These are phyloP conservation scores for Pelargonium nanum DNA, from an alignment of 345 rosid species.

Conservation along the genomic window DNA sequence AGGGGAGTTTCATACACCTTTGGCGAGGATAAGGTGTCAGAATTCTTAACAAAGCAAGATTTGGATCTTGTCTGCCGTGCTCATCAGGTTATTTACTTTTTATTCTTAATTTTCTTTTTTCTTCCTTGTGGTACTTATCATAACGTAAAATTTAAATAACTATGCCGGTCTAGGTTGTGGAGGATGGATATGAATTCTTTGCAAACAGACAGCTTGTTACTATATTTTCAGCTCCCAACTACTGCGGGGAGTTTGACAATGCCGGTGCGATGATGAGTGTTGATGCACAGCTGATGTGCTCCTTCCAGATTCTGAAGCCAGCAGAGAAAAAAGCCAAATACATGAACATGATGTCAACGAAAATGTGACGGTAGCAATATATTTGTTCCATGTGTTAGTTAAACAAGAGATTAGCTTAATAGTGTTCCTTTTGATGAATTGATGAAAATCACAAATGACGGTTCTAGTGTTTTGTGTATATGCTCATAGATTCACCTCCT, in stretches of 20 bases:
- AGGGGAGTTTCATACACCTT: slow-evolving; percentile 91
- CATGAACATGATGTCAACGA: slow-evolving; percentile 48
- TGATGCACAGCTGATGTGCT: slow-evolving; percentile 79
- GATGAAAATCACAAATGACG: not conserved
- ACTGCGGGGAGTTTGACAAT: slow-evolving; percentile 96
- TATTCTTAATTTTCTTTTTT: not conserved
- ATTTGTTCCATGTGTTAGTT: slow-evolving; percentile 20
- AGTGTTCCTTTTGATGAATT: too few species aligned
- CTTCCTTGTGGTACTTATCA: not conserved
- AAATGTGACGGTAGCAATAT: slow-evolving; percentile 35
- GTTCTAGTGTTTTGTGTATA: not conserved
- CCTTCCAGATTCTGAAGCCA: slow-evolving; percentile 92
- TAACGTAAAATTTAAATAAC: not conserved
- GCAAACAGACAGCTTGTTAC: slow-evolving; percentile 91
- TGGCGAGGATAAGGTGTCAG: slow-evolving; percentile 79
- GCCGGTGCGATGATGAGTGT: slow-evolving; percentile 98
- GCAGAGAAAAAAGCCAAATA: slow-evolving; percentile 71
- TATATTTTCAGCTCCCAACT: slow-evolving; percentile 89
- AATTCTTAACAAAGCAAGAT: slow-evolving; percentile 63
- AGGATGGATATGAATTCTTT: slow-evolving; percentile 96
- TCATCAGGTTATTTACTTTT: slow-evolving; percentile 55
- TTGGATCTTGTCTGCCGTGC: slow-evolving; percentile 94
- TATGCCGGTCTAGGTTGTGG: slow-evolving; percentile 62
- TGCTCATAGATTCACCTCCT: too few species aligned
- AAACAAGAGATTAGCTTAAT: not conserved